Base-by-base conservation (phyloP, 2,329 filamentous ascomycete species). In the Aulographum hederae region DNA sequence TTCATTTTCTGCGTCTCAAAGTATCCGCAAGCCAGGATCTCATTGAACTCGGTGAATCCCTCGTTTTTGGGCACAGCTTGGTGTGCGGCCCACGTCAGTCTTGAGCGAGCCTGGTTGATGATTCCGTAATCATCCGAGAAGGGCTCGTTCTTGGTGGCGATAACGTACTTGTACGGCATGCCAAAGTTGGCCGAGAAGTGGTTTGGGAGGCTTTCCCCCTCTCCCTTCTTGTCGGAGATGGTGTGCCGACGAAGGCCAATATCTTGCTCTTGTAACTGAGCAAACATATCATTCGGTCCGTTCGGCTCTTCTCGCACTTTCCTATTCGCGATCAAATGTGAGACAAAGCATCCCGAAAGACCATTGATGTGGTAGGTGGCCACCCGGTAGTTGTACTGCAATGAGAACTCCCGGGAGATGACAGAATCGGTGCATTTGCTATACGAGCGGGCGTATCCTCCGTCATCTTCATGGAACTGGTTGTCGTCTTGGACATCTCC, bases 151-250 rank as follows among this genome's bases (percentile, higher is more conserved):
- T 60, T 50, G 3, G 69, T 64, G 1, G 58, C 53, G 1, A 73
- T 70, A 21, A 69, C 61, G 41, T 72, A 78, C 33, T 78, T 77
- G 47, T 78, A 79, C 0, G 64, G 63, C 37, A 72, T 72, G 2
- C 73, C 73, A 38, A 58, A 69, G 37, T 73, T 73, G 18, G 60
- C 57, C 2, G 53, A 47, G 36, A 65, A 72, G 32, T 71, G 65
- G 0, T 60, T 53, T 1, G 61, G 67, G 3, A 67, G 45, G 4
- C 57, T 52, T 33, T 66, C 61, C 6, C 51, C 52, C 27, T 45
- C 56, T 21, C 52, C 41, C n/a, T 42, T 37, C 10, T 34, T 32
- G 14, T 34, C 38, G 6, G 34, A 34, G 3, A 47, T 10, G 10
- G 16, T n/a, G 27, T 47, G 42, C 6, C 51, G 40, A 34, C 49